A percentile compares a stretch with the other conserved stretches of the same genome.
These are phyloP conservation scores for Cercospora sp. DNA, from an alignment of 2,329 filamentous ascomycete genomes.

Conservation along the genomic window DNA sequence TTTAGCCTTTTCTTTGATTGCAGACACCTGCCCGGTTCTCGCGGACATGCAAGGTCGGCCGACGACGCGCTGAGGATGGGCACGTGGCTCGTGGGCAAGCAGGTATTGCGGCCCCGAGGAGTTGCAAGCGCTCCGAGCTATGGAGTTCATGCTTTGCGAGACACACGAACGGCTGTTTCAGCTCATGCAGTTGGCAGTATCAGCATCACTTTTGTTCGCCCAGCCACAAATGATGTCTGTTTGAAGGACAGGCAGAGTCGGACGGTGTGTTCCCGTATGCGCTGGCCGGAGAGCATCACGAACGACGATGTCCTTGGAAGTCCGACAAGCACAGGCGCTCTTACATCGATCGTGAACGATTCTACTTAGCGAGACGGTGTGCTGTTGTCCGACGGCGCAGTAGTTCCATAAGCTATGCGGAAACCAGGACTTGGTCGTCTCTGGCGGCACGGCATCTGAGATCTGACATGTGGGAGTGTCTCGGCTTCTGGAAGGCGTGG, in stretches of 20 bases:
- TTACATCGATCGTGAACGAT: not conserved
- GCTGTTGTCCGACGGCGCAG: conserved; percentile 3
- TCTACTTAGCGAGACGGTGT: conserved; percentile 6
- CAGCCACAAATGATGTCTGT: conserved; percentile 4
- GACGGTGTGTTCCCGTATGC: conserved; percentile 1
- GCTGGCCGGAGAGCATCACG: conserved; percentile 5
- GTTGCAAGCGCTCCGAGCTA: not conserved
- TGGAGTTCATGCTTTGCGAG: conserved; percentile 11
- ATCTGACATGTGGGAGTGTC: conserved; percentile 2
- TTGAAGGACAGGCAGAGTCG: not conserved
- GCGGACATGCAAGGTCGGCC: conserved; percentile 7
- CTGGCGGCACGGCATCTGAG: conserved; percentile 6
- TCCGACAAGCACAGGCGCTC: not conserved
- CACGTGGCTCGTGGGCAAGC: not conserved
- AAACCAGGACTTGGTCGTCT: not conserved
- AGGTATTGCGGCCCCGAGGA: conserved; percentile 2
- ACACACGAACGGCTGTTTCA: conserved; percentile 12
- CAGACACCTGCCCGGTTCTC: not conserved
- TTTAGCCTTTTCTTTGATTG: not conserved
- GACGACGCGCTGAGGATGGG: not conserved
- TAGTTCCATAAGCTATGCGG: not conserved
- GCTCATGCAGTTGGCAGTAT: conserved; percentile 1
- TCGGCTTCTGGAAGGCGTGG: not conserved
- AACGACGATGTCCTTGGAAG: conserved; percentile 1
- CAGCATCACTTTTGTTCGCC: conserved; percentile 4